A percentile compares a stretch with the other conserved stretches of the same genome.
Conservation (phyloP, 2,329 filamentous ascomycete species). For the Leptographium wingfieldii region DNA sequence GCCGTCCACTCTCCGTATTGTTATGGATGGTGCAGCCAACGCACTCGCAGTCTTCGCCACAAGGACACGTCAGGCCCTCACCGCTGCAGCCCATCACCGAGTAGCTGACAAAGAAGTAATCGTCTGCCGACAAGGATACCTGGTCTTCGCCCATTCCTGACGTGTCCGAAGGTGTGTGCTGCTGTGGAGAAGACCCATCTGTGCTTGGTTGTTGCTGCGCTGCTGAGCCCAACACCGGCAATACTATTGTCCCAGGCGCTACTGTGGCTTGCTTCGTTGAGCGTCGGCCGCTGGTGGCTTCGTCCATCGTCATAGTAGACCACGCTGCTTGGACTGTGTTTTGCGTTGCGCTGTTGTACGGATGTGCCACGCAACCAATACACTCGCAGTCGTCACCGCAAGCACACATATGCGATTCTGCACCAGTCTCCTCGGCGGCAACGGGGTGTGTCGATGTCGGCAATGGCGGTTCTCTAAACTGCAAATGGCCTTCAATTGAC, state of each 20-base stretch:
- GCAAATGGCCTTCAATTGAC: neutral
- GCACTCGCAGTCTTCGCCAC: slow-evolving; percentile 54
- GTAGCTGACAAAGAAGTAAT: slow-evolving; percentile 45
- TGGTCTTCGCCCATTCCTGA: slow-evolving; percentile 38
- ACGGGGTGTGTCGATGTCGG: neutral
- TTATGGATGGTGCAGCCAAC: slow-evolving; percentile 59
- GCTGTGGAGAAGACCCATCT: slow-evolving; percentile 20
- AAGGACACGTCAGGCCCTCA: slow-evolving; percentile 33
- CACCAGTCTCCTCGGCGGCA: neutral
- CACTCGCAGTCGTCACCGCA: slow-evolving; percentile 15
- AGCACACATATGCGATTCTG: slow-evolving; percentile 11
- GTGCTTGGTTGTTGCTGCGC: neutral
- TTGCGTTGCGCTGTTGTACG: slow-evolving; percentile 13
- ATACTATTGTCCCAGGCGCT: neutral
- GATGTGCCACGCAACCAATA: slow-evolving; percentile 14
- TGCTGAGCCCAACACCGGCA: neutral
- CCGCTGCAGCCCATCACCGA: slow-evolving; percentile 13
- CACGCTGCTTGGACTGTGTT: slow-evolving; percentile 13
- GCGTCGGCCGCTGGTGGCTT: neutral
- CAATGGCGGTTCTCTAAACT: neutral
- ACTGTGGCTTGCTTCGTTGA: neutral
- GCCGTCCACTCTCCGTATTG: neutral
- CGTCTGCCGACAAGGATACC: slow-evolving; percentile 31
- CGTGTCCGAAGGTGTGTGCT: slow-evolving; percentile 34
- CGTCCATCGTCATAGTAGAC: slow-evolving; percentile 10